phyloP scores from a whole-genome alignment of 495 filamentous ascomycete genomes.

The Aspergillus saccharolyticus region DNA sequence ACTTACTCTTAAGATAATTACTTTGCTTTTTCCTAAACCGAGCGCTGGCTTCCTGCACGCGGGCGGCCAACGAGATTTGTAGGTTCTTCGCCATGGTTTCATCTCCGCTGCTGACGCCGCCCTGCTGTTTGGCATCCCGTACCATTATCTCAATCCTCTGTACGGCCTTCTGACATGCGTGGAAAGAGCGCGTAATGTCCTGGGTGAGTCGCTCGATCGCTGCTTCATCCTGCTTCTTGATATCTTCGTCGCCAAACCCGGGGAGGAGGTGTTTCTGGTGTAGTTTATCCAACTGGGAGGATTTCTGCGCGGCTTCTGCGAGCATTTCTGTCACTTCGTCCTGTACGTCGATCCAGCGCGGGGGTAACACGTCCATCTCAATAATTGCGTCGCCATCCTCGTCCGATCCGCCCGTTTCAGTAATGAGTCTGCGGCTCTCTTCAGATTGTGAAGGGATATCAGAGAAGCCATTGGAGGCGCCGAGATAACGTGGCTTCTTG shows the following conservation, averaged over 20 bases:
- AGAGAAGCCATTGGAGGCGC: slow-evolving; percentile 69
- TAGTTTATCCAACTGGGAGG: slow-evolving; percentile 77
- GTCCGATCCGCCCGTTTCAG: slow-evolving; percentile 63
- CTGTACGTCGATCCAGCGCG: slow-evolving; percentile 91
- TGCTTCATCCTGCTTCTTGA: slow-evolving; percentile 73
- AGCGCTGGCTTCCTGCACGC: slow-evolving; percentile 90
- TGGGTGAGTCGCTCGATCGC: slow-evolving; percentile 89
- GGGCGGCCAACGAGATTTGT: slow-evolving; percentile 77
- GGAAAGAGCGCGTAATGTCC: slow-evolving; percentile 81
- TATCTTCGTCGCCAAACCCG: slow-evolving; percentile 91
- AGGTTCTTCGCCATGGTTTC: slow-evolving; percentile 96
- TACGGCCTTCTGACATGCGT: slow-evolving; percentile 83
- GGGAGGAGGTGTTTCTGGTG: slow-evolving; percentile 97
- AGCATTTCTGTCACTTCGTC: slow-evolving; percentile 86
- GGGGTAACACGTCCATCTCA: slow-evolving; percentile 95
- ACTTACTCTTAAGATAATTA: slow-evolving; percentile 86
- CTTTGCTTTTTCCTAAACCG: slow-evolving; percentile 94
- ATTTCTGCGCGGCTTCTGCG: slow-evolving; percentile 75
- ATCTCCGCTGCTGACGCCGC: slow-evolving; percentile 69
- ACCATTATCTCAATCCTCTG: slow-evolving; percentile 83
- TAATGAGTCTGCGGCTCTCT: slow-evolving; percentile 85
- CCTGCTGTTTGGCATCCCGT: slow-evolving; percentile 61
- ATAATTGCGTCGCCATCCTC: slow-evolving; percentile 92
- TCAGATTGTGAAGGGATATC: slow-evolving; percentile 55
- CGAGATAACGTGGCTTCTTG: slow-evolving; percentile 70